Evolutionary conservation across 768 basidiomycete species (phyloP), one percentile per base, ranked within the genome.

Genomic region (Pleurotus tuoliensis): DNA sequence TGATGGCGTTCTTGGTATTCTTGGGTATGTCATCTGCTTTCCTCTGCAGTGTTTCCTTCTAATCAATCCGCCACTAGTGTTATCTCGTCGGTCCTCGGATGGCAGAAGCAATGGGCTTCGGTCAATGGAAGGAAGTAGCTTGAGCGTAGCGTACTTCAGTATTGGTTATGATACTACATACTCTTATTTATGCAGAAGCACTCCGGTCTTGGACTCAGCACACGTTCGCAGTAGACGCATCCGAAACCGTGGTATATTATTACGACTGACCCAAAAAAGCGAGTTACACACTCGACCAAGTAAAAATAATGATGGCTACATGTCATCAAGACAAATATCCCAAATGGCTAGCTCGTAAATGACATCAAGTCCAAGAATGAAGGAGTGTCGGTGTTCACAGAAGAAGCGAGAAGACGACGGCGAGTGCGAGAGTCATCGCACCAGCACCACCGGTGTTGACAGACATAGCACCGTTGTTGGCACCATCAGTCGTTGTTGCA

Each of bases 1-100:
- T 66, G 97, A 98, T 58, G 95, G 96, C 22, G 65, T 83, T 16
- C 73, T 96, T 25, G 96, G 97, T 55, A 76, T 91, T 57, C 79
- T 91, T 60, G 97, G 96, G 92, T 96, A 58, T 47, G 66, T 69
- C 46, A 54, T 55, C 43, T 47, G 22, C 7, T 34, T 34, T 9
- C 30, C 8, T 11, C 30, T 11, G 11, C 30, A 11, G 5, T 51
- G 25, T 20, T 46, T 43, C 43, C 48, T 57, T 39, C 49, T 62
- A 13, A 61, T 24, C 47, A 24, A 53, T 47, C 24, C n/a, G 41
- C 15, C 47, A 51, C 6, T 61, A 92, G 91, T 58, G 62, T 90
- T 54, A 74, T 87, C 56, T 84, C 89, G 5, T 92, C 90, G 3
- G 51, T 89, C 44, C 78, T 92, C 72, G 88, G 87, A 27, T 71